A percentile compares a stretch with the other conserved stretches of the same genome.
Conservation (phyloP, 2,329 filamentous ascomycete genomes). For the Aspergillus persii region DNA sequence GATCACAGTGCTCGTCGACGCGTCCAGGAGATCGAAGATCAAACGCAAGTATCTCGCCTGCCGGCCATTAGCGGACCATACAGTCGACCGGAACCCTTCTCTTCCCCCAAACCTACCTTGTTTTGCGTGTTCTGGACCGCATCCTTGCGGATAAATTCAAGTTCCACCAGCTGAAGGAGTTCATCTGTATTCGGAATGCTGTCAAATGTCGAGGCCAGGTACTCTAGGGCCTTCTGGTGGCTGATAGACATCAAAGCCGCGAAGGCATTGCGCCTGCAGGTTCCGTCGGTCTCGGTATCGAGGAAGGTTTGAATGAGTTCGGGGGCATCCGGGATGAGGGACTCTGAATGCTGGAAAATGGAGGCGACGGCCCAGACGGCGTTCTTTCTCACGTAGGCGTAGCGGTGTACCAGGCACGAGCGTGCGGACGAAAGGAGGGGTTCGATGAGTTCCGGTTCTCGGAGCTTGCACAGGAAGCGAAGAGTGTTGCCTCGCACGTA, state of each 20-base stretch:
- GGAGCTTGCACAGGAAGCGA: constrained; percentile 93
- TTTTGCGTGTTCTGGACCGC: constrained; percentile 92
- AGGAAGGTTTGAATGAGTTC: constrained; percentile 90
- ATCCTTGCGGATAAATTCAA: constrained; percentile 98
- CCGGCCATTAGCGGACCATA: constrained; percentile 27
- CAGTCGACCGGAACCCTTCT: not conserved
- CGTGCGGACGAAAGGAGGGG: constrained; percentile 89
- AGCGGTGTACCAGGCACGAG: constrained; percentile 89
- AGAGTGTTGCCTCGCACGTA: constrained; percentile 98
- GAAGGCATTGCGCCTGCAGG: constrained; percentile 97
- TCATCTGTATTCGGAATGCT: constrained; percentile 93
- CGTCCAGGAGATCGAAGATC: constrained; percentile 95
- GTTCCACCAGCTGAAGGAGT: constrained; percentile 84
- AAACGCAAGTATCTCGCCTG: constrained; percentile 85
- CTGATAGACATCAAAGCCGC: constrained; percentile 86
- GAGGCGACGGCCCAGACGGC: constrained; percentile 92
- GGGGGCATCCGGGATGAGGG: constrained; percentile 89
- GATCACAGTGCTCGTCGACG: constrained; percentile 87
- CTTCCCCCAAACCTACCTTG: constrained; percentile 61
- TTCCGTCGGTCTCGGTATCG: constrained; percentile 84
- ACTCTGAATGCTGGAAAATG: constrained; percentile 86
- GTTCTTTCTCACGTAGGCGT: constrained; percentile 97
- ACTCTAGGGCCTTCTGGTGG: constrained; percentile 87
- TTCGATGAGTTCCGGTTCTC: constrained; percentile 93
- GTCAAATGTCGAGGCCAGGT: constrained; percentile 85